A percentile compares a stretch with the other conserved stretches of the same genome.
phyloP scores from a whole-genome alignment of 2,329 filamentous ascomycete species.

The Diaporthe citriasiana region DNA sequence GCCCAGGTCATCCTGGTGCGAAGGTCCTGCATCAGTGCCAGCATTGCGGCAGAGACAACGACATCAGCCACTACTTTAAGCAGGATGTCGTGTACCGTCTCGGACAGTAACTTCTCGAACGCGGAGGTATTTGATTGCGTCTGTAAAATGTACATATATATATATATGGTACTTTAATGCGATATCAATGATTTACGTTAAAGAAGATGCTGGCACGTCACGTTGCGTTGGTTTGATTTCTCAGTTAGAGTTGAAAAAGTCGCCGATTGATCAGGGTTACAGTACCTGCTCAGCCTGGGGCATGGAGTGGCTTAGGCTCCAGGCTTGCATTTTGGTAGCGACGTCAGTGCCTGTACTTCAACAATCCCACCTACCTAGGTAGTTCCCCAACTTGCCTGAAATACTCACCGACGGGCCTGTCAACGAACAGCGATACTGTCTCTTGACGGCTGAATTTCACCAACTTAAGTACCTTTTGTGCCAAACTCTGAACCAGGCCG shows the following conservation, averaged over 20 bases:
- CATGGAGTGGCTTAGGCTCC: not conserved
- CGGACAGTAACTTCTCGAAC: not conserved
- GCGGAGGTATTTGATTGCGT: not conserved
- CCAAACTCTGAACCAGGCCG: not conserved
- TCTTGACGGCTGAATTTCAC: not conserved
- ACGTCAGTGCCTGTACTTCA: not conserved
- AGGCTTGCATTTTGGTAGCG: not conserved
- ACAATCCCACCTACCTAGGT: not conserved
- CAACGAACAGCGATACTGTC: not conserved
- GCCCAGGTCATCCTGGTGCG: conserved; percentile 44
- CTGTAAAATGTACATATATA: not conserved
- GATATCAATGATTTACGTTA: no score
- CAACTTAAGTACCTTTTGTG: not conserved
- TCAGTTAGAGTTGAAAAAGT: no score
- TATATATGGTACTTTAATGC: not conserved
- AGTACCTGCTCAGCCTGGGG: not conserved
- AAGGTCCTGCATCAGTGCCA: conserved; percentile 45
- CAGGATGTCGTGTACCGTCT: conserved; percentile 47
- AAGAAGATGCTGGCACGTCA: no score
- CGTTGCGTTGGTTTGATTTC: no score
- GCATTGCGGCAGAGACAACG: conserved; percentile 44
- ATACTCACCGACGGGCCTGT: not conserved
- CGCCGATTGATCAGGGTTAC: not conserved
- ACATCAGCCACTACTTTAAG: conserved; percentile 46
- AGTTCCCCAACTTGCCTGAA: not conserved